Percentiles rank a stretch among this genome's conserved stretches.
phyloP scores from a whole-genome alignment of 805 yeast species.

The Metschnikowia sp. region DNA sequence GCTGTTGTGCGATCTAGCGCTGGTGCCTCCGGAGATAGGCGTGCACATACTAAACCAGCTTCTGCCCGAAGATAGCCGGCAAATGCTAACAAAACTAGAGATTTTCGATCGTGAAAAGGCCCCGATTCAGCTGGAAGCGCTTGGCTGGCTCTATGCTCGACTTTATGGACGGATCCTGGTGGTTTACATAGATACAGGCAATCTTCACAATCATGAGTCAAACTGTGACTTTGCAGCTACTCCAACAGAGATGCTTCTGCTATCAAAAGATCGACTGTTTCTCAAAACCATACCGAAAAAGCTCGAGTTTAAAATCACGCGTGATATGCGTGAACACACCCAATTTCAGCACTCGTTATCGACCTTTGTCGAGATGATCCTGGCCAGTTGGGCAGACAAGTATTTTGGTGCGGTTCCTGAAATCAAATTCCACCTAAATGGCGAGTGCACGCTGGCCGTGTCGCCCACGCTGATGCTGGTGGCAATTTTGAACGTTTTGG shows the following conservation, averaged over 20 bases:
- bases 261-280: constrained; percentile 6
- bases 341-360: constrained; percentile 10
- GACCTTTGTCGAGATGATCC: constrained; percentile 15
- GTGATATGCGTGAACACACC: constrained; percentile 14
- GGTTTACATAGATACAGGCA: constrained; percentile 5
- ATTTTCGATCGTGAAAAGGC: neutral
- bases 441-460: constrained; percentile 23
- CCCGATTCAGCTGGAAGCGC: neutral
- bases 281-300: constrained; percentile 5
- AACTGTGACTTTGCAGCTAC: constrained; percentile 10
- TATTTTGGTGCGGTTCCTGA: constrained; percentile 16
- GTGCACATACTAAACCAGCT: constrained; percentile 11
- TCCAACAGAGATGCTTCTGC: constrained; percentile 5
- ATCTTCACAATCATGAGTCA: neutral
- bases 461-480: constrained; percentile 32
- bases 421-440: constrained; percentile 25
- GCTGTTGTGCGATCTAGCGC: neutral
- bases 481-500: constrained; percentile 26
- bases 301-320: constrained; percentile 5
- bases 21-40: constrained; percentile 14
- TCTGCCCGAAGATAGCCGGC: constrained; percentile 7
- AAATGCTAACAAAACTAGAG: neutral
- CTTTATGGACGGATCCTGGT: constrained; percentile 9
- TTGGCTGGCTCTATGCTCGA: constrained; percentile 10
- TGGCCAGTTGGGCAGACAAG: neutral